These are phyloP conservation scores for Tetrastigma voinierianum DNA, from an alignment of 164 flowering plant species.

Conservation along the genomic window DNA sequence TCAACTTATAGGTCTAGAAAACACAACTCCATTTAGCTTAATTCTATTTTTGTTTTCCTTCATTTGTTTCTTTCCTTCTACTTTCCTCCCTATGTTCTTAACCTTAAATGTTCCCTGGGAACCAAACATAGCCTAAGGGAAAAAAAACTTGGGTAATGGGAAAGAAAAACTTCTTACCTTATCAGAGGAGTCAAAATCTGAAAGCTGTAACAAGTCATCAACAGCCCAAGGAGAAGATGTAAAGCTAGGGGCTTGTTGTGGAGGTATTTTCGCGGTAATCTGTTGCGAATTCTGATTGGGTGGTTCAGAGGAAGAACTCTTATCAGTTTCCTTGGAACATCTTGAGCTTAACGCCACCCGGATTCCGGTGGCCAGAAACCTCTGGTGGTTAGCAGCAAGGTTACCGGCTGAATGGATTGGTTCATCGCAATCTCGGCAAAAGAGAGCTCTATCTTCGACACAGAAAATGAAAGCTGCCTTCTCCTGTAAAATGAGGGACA, in stretches of 20 bases:
- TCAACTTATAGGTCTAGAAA: too few species aligned
- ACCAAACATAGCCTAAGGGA: too few species aligned
- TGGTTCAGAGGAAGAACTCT: constrained; percentile 42
- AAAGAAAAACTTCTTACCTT: constrained; percentile 45
- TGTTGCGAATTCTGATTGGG: constrained; percentile 43
- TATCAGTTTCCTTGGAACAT: constrained; percentile 40
- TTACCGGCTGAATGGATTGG: constrained; percentile 71
- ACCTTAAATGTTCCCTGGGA: too few species aligned
- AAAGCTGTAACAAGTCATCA: constrained; percentile 72
- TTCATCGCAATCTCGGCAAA: constrained; percentile 88
- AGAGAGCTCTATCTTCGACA: constrained; percentile 96
- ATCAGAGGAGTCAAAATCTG: constrained; percentile 60
- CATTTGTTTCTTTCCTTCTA: too few species aligned
- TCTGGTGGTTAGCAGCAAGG: constrained; percentile 79
- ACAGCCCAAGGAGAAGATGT: constrained; percentile 72
- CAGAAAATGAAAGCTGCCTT: constrained; percentile 94
- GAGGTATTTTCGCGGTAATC: constrained; percentile 21
- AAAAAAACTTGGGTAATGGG: too few species aligned
- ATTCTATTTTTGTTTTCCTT: too few species aligned
- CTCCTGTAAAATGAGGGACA: constrained; percentile 44
- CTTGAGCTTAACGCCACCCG: constrained; percentile 60
- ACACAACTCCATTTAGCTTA: too few species aligned
- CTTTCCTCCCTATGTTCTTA: too few species aligned
- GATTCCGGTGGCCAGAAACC: constrained; percentile 87
- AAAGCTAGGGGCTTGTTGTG: constrained; percentile 32